Conservation (phyloP, 208 protist species). For the Herpetomonas tarakana region DNA sequence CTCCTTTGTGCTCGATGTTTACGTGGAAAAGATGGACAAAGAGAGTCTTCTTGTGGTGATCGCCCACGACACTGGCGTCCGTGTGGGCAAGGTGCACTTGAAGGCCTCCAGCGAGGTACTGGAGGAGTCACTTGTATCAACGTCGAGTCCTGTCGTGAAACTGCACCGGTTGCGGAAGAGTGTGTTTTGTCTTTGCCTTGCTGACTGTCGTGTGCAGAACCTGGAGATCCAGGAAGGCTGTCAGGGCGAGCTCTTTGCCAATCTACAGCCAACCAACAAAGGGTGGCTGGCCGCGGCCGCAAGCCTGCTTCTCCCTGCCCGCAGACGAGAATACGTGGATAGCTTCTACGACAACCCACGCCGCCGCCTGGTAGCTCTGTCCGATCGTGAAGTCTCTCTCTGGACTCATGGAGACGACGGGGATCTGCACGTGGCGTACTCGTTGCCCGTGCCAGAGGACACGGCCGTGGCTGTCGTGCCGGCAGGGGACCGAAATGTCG, state of each 20-base stretch:
- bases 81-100: conserved; percentile 28
- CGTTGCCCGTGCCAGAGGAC: conserved; percentile 4
- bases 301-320: conserved; percentile 17
- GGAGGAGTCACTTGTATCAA: conserved; percentile 22
- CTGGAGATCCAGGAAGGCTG: conserved; percentile 17
- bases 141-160: conserved; percentile 25
- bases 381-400: conserved; percentile 16
- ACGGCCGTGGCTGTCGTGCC: conserved; percentile 23
- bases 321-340: conserved; percentile 21
- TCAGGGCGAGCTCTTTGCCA: conserved; percentile 13
- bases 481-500: conserved; percentile 3
- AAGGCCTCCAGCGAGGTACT: conserved; percentile 16
- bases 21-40: conserved; percentile 32
- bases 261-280: conserved; percentile 7
- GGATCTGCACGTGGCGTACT: conserved; percentile 11
- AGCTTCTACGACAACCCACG: conserved; percentile 38
- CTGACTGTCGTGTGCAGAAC: conserved; percentile 51
- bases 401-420: conserved; percentile 25
- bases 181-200: conserved; percentile 57
- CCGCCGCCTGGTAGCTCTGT: conserved; percentile 35
- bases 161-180: conserved; percentile 44
- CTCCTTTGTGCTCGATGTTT: conserved; percentile 40
- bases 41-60: conserved; percentile 41
- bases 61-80: conserved; percentile 47
- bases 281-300: conserved; percentile 11